These are phyloP conservation scores for Diaporthe sp. DNA, from an alignment of 2,329 filamentous ascomycete genomes.

Conservation along the genomic window DNA sequence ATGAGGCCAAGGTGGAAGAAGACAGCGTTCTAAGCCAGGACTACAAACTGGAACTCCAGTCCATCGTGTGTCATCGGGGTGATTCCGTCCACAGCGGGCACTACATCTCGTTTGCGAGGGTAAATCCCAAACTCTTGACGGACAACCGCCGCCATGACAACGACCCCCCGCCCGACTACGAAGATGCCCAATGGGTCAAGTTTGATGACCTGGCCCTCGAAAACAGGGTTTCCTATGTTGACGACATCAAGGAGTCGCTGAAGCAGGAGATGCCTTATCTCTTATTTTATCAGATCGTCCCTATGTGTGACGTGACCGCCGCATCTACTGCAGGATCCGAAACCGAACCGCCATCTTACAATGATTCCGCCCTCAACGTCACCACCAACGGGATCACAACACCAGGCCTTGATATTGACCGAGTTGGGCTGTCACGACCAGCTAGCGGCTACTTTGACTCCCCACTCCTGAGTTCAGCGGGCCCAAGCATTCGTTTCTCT, in stretches of 20 bases:
- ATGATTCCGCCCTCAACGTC: constrained; percentile 62
- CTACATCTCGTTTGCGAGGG: constrained; percentile 88
- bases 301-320: constrained; percentile 78
- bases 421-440: constrained; percentile 50
- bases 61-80: constrained; percentile 92
- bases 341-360: constrained; percentile 71
- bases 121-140: constrained; percentile 73
- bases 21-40: constrained; percentile 81
- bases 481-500: constrained; percentile 69
- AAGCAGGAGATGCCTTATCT: constrained; percentile 93
- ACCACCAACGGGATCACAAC: constrained; percentile 49
- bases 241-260: constrained; percentile 82
- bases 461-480: constrained; percentile 53
- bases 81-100: constrained; percentile 89
- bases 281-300: constrained; percentile 94
- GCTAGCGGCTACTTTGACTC: constrained; percentile 63
- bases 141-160: constrained; percentile 70
- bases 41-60: constrained; percentile 93
- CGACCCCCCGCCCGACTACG: constrained; percentile 75
- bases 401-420: constrained; percentile 49
- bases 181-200: constrained; percentile 85
- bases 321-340: constrained; percentile 63
- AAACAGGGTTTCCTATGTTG: constrained; percentile 80
- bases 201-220: constrained; percentile 86
- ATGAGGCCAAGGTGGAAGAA: constrained; percentile 75